phyloP scores from a whole-genome alignment of 257 asterid genomes.

The Forsythia suspensa region DNA sequence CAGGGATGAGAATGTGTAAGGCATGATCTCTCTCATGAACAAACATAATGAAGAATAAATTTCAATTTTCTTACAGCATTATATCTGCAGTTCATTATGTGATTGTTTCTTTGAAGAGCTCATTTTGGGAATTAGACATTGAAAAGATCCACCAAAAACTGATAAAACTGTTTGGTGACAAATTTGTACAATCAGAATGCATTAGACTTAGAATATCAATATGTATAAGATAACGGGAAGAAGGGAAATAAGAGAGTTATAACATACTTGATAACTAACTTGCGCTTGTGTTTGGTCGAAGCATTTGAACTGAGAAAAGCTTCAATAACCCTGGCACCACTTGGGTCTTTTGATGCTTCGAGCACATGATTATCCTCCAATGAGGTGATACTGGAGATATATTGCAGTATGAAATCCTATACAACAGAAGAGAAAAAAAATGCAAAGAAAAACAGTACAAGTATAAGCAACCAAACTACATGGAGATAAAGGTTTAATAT shows the following conservation, averaged over 20 bases:
- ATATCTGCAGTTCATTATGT: not conserved
- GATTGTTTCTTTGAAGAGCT: conserved; percentile 2
- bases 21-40: not conserved
- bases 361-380: conserved; percentile 67
- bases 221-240: conserved; percentile 8
- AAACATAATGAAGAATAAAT: not conserved
- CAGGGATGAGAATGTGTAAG: not conserved
- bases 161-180: not conserved
- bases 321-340: conserved; percentile 91
- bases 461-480: conserved; percentile 18
- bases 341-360: conserved; percentile 66
- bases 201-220: not conserved
- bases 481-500: not conserved
- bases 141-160: not conserved
- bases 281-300: conserved; percentile 74
- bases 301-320: conserved; percentile 77
- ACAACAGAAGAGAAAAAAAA: not conserved
- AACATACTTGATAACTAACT: conserved; percentile 71
- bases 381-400: conserved; percentile 65
- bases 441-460: not conserved
- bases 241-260: conserved; percentile 16
- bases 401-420: conserved; percentile 70
- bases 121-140: not conserved
- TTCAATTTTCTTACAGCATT: not conserved
- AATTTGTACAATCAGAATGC: not conserved